phyloP scores from a whole-genome alignment of 2,329 filamentous ascomycete species.

The Penicillium thymicola region DNA sequence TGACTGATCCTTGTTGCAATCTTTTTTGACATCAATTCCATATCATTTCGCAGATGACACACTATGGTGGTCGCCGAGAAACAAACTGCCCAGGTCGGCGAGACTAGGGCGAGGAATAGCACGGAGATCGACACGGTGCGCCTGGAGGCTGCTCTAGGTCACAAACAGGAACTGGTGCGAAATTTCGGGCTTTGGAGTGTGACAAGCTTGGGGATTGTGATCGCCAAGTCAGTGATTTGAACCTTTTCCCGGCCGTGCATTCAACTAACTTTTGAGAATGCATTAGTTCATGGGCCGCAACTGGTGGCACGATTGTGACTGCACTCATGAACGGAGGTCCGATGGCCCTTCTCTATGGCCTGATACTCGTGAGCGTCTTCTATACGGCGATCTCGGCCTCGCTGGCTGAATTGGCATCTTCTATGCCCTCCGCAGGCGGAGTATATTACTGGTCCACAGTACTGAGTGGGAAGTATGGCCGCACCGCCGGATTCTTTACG shows the following conservation, averaged over 20 bases:
- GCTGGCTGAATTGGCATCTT: conserved; percentile 55
- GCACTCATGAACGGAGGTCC: conserved; percentile 59
- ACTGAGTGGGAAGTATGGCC: conserved; percentile 48
- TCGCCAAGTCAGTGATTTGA: conserved; percentile 37
- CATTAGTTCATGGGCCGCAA: conserved; percentile 57
- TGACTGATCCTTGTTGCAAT: background rate
- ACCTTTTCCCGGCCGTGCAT: background rate
- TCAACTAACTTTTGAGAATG: background rate
- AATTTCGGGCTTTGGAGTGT: conserved; percentile 57
- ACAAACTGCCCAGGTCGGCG: background rate
- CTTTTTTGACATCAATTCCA: background rate
- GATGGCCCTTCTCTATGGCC: conserved; percentile 58
- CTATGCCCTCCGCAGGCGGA: conserved; percentile 53
- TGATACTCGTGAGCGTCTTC: conserved; percentile 45
- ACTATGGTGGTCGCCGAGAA: background rate
- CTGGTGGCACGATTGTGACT: conserved; percentile 54
- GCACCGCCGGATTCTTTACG: conserved; percentile 41
- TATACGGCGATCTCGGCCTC: conserved; percentile 55
- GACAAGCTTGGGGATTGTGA: conserved; percentile 55
- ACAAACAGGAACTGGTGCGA: conserved; percentile 56
- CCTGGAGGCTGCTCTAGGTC: conserved; percentile 41
- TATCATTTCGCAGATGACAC: background rate
- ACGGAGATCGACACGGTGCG: conserved; percentile 21
- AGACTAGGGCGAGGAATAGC: background rate
- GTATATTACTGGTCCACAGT: conserved; percentile 60